Percentiles rank a stretch among this genome's conserved stretches.
Conservation (phyloP, 2,329 filamentous ascomycete genomes). For the Sporothrix globosa region DNA sequence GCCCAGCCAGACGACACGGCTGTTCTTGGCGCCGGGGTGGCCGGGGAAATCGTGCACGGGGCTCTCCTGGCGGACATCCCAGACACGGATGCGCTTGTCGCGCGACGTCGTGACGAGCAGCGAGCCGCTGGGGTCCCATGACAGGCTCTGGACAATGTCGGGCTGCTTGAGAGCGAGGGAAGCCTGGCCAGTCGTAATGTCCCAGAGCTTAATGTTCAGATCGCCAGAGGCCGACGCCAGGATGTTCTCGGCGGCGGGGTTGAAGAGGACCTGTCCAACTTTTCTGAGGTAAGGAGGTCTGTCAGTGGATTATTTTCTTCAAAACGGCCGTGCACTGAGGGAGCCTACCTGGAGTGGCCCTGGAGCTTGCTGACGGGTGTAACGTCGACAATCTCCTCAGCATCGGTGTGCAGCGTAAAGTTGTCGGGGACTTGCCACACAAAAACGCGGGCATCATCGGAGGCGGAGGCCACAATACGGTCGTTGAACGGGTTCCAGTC, state of each 20-base stretch:
- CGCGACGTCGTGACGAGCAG: conserved; percentile 89
- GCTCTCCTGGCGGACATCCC: conserved; percentile 94
- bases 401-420: conserved; percentile 83
- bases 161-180: conserved; percentile 79
- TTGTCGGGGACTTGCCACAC: conserved; percentile 91
- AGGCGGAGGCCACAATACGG: conserved; percentile 85
- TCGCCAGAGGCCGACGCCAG: conserved; percentile 95
- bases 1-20: conserved; percentile 93
- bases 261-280: conserved; percentile 97
- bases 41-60: conserved; percentile 81
- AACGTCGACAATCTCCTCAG: conserved; percentile 81
- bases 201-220: conserved; percentile 94
- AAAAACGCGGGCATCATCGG: conserved; percentile 96
- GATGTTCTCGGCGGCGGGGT: conserved; percentile 92
- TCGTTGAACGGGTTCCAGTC: conserved; percentile 99
- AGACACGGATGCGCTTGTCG: conserved; percentile 97
- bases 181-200: conserved; percentile 76
- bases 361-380: conserved; percentile 77
- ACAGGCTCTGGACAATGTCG: conserved; percentile 92
- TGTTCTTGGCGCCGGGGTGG: conserved; percentile 95
- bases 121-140: conserved; percentile 89
- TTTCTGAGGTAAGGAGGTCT: no score
- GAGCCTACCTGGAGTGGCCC: conserved; percentile 77
- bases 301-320: background rate
- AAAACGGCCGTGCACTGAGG: background rate